A percentile compares a stretch with the other conserved stretches of the same genome.
phyloP scores from a whole-genome alignment of 2,329 filamentous ascomycete genomes.

The Botryotinia calthae region DNA sequence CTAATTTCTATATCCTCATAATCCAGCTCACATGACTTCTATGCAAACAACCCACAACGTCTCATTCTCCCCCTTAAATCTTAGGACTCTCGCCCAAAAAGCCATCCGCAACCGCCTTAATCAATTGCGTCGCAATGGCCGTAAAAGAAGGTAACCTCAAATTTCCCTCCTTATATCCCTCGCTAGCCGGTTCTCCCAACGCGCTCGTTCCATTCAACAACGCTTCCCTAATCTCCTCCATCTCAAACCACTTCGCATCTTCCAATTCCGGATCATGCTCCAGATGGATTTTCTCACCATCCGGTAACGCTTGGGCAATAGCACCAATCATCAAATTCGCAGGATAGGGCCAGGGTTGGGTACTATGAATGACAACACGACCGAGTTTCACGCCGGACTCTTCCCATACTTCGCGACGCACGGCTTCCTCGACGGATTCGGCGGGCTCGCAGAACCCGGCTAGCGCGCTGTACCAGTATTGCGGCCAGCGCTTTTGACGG shows the following conservation, averaged over 20 bases:
- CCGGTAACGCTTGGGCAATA: slow-evolving; percentile 78
- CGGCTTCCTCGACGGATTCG: slow-evolving; percentile 81
- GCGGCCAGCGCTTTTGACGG: slow-evolving; percentile 78
- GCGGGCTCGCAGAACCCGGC: slow-evolving; percentile 84
- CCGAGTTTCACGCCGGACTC: slow-evolving; percentile 76
- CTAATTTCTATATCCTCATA: background rate
- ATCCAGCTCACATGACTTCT: slow-evolving; percentile 12
- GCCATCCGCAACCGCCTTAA: slow-evolving; percentile 70
- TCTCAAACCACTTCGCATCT: slow-evolving; percentile 80
- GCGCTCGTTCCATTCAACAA: slow-evolving; percentile 64
- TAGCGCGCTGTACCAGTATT: slow-evolving; percentile 83
- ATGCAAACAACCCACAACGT: background rate
- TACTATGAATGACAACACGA: slow-evolving; percentile 76
- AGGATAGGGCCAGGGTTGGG: slow-evolving; percentile 86
- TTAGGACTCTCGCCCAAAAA: slow-evolving; percentile 51
- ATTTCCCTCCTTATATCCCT: slow-evolving; percentile 71
- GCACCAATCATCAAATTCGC: slow-evolving; percentile 84
- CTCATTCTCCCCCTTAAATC: slow-evolving; percentile 24
- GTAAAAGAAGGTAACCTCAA: slow-evolving; percentile 80
- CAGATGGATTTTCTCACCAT: slow-evolving; percentile 76
- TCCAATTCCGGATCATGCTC: slow-evolving; percentile 90
- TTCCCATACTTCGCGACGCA: slow-evolving; percentile 82
- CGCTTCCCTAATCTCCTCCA: slow-evolving; percentile 78
- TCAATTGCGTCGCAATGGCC: slow-evolving; percentile 88
- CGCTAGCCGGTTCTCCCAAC: slow-evolving; percentile 61